Conservation (phyloP, 257 asterid species). For the Petunia axillaris region DNA sequence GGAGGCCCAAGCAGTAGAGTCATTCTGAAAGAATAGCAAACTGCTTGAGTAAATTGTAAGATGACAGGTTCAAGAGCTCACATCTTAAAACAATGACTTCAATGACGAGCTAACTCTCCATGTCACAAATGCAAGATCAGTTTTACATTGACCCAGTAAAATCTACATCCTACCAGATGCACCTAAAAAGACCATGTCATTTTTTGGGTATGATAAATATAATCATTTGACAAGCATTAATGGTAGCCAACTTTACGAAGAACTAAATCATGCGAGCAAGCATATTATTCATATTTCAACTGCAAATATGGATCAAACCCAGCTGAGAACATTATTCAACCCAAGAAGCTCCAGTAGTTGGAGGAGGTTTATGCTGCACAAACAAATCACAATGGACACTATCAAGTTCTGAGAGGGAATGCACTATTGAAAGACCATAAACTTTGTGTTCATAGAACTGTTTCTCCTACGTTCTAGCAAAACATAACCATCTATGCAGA, state of each 20-base stretch:
- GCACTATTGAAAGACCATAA: not conserved
- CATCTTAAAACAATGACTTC: slow-evolving; percentile 14
- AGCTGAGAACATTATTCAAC: not conserved
- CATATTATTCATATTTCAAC: not conserved
- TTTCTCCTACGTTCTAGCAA: not conserved
- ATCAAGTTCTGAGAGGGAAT: not conserved
- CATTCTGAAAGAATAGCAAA: slow-evolving; percentile 47
- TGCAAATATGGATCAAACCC: not conserved
- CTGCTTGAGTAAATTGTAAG: not conserved
- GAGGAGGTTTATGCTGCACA: not conserved
- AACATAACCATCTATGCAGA: not conserved
- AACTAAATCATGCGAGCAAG: not conserved
- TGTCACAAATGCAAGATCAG: not conserved
- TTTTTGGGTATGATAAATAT: not conserved
- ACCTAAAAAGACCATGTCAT: not conserved
- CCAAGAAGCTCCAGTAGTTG: not conserved
- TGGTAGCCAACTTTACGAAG: slow-evolving; percentile 3
- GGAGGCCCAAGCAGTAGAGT: slow-evolving; percentile 79
- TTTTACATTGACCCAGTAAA: slow-evolving; percentile 4
- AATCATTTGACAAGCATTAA: not conserved
- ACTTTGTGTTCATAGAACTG: not conserved
- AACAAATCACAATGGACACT: not conserved
- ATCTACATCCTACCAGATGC: not conserved
- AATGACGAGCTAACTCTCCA: slow-evolving; percentile 6
- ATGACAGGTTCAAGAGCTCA: slow-evolving; percentile 6